Base-by-base conservation (phyloP, 768 basidiomycete species). In the Grammothele lineata region DNA sequence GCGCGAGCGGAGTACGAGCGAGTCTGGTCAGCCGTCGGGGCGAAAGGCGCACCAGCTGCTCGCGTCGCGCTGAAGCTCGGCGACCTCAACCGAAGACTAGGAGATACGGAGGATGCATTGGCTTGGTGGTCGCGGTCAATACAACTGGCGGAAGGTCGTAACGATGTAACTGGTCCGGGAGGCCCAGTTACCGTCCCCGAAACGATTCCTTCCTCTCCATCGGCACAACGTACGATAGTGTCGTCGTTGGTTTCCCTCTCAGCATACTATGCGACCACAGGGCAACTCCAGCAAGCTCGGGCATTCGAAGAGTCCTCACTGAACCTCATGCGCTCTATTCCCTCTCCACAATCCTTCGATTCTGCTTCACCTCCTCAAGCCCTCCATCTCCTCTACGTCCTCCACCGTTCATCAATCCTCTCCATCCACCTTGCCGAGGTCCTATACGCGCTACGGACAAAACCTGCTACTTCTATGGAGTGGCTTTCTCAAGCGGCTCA, bases 361-460 rank as follows among this genome's bases (percentile, higher is more conserved):
- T 56, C 72, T 4, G 61, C 73, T 21, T 70, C 84, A 9, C 70
- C 79, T 9, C 74, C 83, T 5, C 76, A 85, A 45, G 69, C 72
- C 5, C 71, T 90, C 32, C 87, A 89, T 60, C 65, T 71, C 1
- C 63, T 86, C 5, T 86, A 77, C 54, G 66, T 89, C 35, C 73
- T 86, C 23, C 87, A 90, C 50, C 82, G 85, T 33, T 78, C 84
- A 14, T 78, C 87, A n/a, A 67, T 90, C 10, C 65, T 90, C 38
- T 81, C 81, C 12, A 70, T 84, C 11, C 87, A 90, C 57, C 76
- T 80, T 12, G 86, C 85, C 0, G 85, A 90, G 64, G 85, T 90
- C 10, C 65, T 78, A 9, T 73, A 81, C 57, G 81, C 80, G 3
- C 63, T 69, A 17, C 61, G 63, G 26, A 57, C 71, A 14, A 69